These are phyloP conservation scores for Suhomyces prunicola DNA, from an alignment of 805 yeast species.

Conservation along the genomic window DNA sequence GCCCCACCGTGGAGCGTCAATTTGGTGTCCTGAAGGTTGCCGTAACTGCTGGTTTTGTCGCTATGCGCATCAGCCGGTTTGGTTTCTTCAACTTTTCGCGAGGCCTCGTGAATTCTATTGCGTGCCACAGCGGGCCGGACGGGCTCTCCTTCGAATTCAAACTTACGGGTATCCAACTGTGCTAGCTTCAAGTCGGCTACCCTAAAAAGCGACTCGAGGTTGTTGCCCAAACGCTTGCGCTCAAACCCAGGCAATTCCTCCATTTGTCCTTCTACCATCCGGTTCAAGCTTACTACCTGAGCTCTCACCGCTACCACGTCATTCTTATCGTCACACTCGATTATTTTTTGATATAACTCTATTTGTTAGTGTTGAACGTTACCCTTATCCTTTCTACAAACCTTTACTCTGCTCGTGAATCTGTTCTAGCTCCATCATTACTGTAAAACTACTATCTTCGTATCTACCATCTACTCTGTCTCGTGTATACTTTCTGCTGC, in stretches of 20 bases:
- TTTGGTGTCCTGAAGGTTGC: not conserved
- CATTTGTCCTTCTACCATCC: constrained; percentile 5
- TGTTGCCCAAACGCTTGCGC: constrained; percentile 18
- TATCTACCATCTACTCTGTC: not conserved
- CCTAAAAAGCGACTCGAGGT: constrained; percentile 18
- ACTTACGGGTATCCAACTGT: constrained; percentile 13
- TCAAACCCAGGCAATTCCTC: constrained; percentile 14
- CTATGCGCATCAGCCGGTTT: not conserved
- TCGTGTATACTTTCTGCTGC: not conserved
- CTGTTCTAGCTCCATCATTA: not conserved
- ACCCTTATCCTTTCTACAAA: not conserved
- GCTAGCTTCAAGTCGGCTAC: constrained; percentile 17
- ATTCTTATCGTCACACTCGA: constrained; percentile 3
- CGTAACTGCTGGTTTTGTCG: not conserved
- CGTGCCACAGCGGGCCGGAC: not conserved
- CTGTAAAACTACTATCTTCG: not conserved
- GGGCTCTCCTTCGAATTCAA: constrained; percentile 32
- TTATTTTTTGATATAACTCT: constrained; percentile 8
- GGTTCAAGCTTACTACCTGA: constrained; percentile 9
- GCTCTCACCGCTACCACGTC: constrained; percentile 2
- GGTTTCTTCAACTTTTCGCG: not conserved
- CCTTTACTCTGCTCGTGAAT: constrained; percentile 1
- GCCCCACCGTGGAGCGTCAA: not conserved
- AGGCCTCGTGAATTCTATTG: not conserved
- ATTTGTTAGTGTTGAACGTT: not conserved